These are phyloP conservation scores for Sistotremastrum suecicum DNA, from an alignment of 768 basidiomycete species.

Conservation along the genomic window DNA sequence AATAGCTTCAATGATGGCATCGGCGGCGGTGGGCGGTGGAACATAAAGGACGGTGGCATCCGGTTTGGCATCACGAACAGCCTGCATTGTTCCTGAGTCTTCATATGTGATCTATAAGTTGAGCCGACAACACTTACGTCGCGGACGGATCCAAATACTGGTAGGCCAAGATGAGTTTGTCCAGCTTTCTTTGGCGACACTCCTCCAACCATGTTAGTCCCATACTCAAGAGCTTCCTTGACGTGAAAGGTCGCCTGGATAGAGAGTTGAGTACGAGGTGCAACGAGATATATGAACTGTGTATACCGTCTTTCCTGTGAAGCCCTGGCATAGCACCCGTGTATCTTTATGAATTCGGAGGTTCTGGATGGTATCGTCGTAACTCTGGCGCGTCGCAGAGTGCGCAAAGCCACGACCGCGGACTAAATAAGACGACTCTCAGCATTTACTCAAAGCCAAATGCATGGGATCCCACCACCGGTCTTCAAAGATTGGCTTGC, in stretches of 20 bases:
- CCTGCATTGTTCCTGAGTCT: slow-evolving; percentile 29
- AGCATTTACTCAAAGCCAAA: no score
- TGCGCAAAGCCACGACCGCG: slow-evolving; percentile 59
- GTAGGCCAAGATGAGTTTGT: slow-evolving; percentile 85
- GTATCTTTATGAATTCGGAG: slow-evolving; percentile 90
- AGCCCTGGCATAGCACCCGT: slow-evolving; percentile 82
- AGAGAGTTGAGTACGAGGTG: background rate
- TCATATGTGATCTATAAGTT: background rate
- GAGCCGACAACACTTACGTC: slow-evolving; percentile 43
- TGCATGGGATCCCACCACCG: no score
- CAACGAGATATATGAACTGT: background rate
- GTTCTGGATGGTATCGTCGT: slow-evolving; percentile 84
- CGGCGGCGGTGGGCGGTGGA: slow-evolving; percentile 90
- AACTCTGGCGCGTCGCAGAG: slow-evolving; percentile 58
- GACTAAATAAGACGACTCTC: slow-evolving; percentile 3
- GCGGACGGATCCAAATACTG: slow-evolving; percentile 82
- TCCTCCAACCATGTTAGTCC: slow-evolving; percentile 96
- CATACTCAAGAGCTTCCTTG: slow-evolving; percentile 84
- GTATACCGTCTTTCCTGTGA: slow-evolving; percentile 90
- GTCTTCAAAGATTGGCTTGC: background rate
- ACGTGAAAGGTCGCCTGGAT: slow-evolving; percentile 90
- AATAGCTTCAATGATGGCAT: slow-evolving; percentile 97
- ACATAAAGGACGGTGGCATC: slow-evolving; percentile 97
- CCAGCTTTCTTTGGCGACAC: slow-evolving; percentile 96
- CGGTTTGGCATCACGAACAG: slow-evolving; percentile 71